Evolutionary conservation across 2,329 filamentous ascomycete genomes (phyloP), one percentile per base, ranked within the genome.

Genomic region (Epichloe sp.): DNA sequence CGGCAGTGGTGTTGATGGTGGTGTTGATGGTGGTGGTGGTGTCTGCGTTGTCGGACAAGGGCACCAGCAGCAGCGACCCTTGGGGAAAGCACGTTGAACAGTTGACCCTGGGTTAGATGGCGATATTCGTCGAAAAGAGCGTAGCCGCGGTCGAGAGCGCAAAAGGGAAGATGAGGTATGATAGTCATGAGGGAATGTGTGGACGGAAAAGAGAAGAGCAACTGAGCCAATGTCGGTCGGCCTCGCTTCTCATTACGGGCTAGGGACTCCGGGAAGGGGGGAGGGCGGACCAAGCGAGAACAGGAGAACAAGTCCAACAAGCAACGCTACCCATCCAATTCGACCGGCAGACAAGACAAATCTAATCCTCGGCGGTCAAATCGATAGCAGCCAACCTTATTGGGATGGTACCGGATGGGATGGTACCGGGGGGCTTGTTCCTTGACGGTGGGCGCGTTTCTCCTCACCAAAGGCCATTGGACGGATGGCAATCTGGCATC

Each of bases 131-230:
- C 61, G 61, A 75, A 65, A 63, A 68, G 59, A 64, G 65, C 66
- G 58, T 70, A 70, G 60, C 65, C 71, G 59, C 70, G 68, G 63
- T 72, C 69, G 58, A 68, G 63, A 61, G 70, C 68, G 62, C 73
- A 76, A 56, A 74, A 65, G 62, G 68, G 65, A 53, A 75, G 61
- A 54, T 74, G 67, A 60, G 69, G 70, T 59, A 64, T 66, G 31
- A 31, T 10, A 60, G 69, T 73, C 74, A 77, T 77, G 70, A 61
- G 62, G 57, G 55, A 61, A 49, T 41, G 48, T 51, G 43, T 50
- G 51, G 47, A 46, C 53, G 43, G 52, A 53, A 45, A 58, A 52
- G 54, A 60, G 54, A 56, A 54, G 57, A 53, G 58, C 53, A 55
- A 56, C 49, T 48, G 57, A 54, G 51, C 51, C 44, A 38, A 49